These are phyloP conservation scores for Eucalyptus marginata DNA, from an alignment of 345 rosid species.

Conservation along the genomic window DNA sequence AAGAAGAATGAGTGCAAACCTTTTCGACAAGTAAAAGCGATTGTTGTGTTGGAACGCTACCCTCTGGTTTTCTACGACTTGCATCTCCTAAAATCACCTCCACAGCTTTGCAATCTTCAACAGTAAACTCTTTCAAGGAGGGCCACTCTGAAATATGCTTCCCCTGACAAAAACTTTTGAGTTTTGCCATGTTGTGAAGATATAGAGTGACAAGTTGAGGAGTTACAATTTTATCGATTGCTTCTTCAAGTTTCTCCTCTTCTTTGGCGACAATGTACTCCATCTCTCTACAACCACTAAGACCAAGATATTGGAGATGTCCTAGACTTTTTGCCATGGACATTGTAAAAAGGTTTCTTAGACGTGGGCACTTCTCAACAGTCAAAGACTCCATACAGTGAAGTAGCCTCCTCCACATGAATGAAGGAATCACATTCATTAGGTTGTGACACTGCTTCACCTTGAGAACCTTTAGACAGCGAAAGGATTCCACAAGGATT, in stretches of 20 bases:
- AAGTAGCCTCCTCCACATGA: no score
- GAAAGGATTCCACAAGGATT: no score
- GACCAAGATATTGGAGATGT: no score
- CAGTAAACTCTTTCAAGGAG: background rate
- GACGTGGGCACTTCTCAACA: no score
- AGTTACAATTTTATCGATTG: background rate
- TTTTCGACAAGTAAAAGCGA: background rate
- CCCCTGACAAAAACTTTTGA: background rate
- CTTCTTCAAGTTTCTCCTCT: background rate
- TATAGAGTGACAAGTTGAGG: background rate
- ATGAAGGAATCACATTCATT: no score
- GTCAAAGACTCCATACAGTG: no score
- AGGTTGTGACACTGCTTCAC: no score
- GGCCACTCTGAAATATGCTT: background rate
- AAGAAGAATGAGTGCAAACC: background rate
- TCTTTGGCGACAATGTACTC: background rate
- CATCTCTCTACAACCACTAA: no score
- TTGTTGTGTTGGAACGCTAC: accelerated
- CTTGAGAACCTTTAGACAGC: no score
- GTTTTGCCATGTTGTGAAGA: background rate
- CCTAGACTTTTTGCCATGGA: no score
- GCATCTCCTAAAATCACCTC: background rate
- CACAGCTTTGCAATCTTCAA: background rate
- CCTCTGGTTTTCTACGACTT: accelerated
- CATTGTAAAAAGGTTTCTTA: no score